A percentile compares a stretch with the other conserved stretches of the same genome.
Conservation (phyloP, 768 basidiomycete genomes). For the Trametes cubensis region DNA sequence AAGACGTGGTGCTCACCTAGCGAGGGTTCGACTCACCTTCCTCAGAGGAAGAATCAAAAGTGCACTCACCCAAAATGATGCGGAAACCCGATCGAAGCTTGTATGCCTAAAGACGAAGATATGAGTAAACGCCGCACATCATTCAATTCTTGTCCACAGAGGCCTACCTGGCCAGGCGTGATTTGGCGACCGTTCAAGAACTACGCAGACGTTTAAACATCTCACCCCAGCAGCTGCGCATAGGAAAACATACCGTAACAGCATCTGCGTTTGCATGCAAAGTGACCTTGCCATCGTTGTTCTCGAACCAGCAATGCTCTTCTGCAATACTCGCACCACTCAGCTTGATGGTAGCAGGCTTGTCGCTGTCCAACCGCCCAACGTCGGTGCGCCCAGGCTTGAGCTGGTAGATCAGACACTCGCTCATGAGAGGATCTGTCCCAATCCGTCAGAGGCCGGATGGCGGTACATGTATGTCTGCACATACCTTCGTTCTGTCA, state of each 20-base stretch:
- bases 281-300: constrained; percentile 80
- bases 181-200: constrained; percentile 95
- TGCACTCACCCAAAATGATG: constrained; percentile 82
- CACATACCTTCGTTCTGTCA: constrained; percentile 69
- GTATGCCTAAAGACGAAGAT: constrained; percentile 50
- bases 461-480: no score
- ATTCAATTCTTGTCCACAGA: neutral
- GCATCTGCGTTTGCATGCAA: constrained; percentile 79
- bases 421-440: constrained; percentile 92
- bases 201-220: constrained; percentile 39
- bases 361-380: constrained; percentile 83
- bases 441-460: neutral
- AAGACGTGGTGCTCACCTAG: constrained; percentile 96
- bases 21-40: constrained; percentile 7
- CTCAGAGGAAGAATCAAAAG: neutral
- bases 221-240: neutral
- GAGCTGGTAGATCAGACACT: constrained; percentile 91
- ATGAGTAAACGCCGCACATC: neutral
- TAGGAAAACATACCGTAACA: constrained; percentile 64
- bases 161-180: constrained; percentile 67
- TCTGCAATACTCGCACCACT: constrained; percentile 91
- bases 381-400: constrained; percentile 86
- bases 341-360: constrained; percentile 84
- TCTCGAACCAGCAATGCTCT: constrained; percentile 93
- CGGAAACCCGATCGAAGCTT: constrained; percentile 94